phyloP scores from a whole-genome alignment of 192 early-diverging fungal species.

The Coemansia sp. region DNA sequence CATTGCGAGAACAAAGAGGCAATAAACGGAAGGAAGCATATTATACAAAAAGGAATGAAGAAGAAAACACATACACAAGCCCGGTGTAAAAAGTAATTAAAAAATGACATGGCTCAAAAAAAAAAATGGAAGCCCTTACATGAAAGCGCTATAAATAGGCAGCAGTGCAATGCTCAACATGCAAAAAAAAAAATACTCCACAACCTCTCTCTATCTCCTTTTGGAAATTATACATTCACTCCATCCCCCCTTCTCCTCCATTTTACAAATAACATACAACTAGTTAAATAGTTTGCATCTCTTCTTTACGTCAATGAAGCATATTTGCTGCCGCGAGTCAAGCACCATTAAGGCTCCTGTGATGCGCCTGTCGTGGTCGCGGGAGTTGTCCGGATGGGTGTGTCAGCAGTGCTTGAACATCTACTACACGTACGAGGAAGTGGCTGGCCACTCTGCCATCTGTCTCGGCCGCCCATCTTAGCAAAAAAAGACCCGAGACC shows the following conservation, averaged over 20 bases:
- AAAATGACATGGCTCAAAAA: too few relatives aligned
- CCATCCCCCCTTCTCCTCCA: too few relatives aligned
- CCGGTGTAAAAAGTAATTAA: too few relatives aligned
- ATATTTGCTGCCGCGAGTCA: neutral
- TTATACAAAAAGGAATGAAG: neutral
- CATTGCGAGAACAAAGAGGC: neutral
- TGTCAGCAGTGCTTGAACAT: constrained; percentile 40
- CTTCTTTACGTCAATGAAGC: neutral
- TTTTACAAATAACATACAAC: too few relatives aligned
- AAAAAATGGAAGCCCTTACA: too few relatives aligned
- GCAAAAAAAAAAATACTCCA: too few relatives aligned
- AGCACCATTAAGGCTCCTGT: neutral
- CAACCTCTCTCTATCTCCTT: too few relatives aligned
- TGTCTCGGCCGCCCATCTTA: constrained; percentile 31
- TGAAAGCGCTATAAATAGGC: too few relatives aligned
- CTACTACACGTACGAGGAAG: constrained; percentile 47
- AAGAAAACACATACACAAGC: too few relatives aligned
- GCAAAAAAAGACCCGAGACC: too few relatives aligned
- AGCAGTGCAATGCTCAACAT: too few relatives aligned
- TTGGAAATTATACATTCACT: too few relatives aligned
- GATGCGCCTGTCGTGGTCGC: constrained; percentile 1
- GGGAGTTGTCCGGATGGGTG: constrained; percentile 37
- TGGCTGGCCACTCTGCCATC: constrained; percentile 37
- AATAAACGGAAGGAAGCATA: constrained; percentile 4
- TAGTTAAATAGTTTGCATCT: neutral